Conservation (phyloP, 2,329 filamentous ascomycete species). For the Talaromyces sp. region DNA sequence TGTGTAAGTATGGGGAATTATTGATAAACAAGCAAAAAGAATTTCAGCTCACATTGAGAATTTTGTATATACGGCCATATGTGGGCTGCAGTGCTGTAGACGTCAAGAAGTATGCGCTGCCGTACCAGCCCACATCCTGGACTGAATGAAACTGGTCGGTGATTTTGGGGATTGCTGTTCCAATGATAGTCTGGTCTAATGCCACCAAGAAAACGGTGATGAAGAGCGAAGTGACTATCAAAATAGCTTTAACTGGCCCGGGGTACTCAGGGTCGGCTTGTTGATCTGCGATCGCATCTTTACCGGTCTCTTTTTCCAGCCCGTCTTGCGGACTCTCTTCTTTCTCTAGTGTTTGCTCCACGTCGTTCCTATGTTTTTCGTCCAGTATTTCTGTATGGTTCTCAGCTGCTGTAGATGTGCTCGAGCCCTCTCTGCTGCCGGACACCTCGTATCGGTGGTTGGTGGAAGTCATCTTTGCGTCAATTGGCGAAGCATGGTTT, state of each 20-base stretch:
- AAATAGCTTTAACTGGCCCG: slow-evolving; percentile 26
- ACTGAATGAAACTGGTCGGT: slow-evolving; percentile 47
- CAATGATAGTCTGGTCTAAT: slow-evolving; percentile 44
- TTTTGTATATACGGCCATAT: slow-evolving; percentile 42
- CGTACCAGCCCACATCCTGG: slow-evolving; percentile 43
- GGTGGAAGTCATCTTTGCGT: not conserved
- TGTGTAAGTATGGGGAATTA: not conserved
- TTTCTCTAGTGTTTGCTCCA: not conserved
- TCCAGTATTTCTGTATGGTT: not conserved
- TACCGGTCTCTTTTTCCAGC: not conserved
- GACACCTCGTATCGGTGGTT: not conserved
- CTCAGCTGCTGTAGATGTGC: not conserved
- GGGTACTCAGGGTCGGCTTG: slow-evolving; percentile 29
- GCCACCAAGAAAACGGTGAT: slow-evolving; percentile 39
- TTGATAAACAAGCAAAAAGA: no score
- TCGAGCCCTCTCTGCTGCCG: not conserved
- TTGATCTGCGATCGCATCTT: not conserved
- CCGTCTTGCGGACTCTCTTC: not conserved
- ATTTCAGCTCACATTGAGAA: slow-evolving; percentile 1
- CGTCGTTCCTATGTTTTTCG: not conserved
- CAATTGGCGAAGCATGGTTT: not conserved
- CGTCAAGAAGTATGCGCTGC: slow-evolving; percentile 33
- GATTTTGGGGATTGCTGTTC: slow-evolving; percentile 47
- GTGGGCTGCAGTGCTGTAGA: slow-evolving; percentile 40
- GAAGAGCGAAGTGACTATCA: slow-evolving; percentile 36